Conservation (phyloP, 352 stramenopile species). For the Globisporangium echinulatum region DNA sequence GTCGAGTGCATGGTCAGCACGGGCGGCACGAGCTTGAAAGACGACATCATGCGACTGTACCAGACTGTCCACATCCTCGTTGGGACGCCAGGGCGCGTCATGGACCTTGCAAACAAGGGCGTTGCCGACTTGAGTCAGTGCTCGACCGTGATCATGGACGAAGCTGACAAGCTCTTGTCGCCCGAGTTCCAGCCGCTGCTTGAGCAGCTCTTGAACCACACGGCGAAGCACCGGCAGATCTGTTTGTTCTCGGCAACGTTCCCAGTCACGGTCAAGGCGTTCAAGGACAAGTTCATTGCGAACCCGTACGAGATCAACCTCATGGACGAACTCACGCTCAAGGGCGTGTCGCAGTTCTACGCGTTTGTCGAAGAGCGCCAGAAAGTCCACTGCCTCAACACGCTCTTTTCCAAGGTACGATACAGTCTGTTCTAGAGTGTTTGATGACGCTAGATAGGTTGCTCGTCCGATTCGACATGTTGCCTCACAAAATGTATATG, state of each 20-base stretch:
- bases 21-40: slow-evolving; percentile 97
- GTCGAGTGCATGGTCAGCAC: slow-evolving; percentile 98
- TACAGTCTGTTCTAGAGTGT: slow-evolving; percentile 1
- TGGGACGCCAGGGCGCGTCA: slow-evolving; percentile 96
- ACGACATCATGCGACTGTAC: slow-evolving; percentile 99
- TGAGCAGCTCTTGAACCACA: slow-evolving; percentile 96
- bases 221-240: slow-evolving; percentile 94
- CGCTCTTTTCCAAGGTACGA: slow-evolving; percentile 93
- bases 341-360: slow-evolving; percentile 99
- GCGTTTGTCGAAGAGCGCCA: slow-evolving; percentile 99
- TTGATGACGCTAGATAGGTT: neutral
- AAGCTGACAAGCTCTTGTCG: slow-evolving; percentile 99
- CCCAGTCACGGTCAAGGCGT: slow-evolving; percentile 97
- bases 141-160: slow-evolving; percentile 98
- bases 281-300: slow-evolving; percentile 98
- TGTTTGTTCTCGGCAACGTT: slow-evolving; percentile 99
- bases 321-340: slow-evolving; percentile 99
- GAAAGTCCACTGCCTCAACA: slow-evolving; percentile 99
- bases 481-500: too few species aligned
- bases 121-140: slow-evolving; percentile 96
- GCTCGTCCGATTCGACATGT: too few species aligned
- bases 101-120: slow-evolving; percentile 98
- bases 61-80: slow-evolving; percentile 99
- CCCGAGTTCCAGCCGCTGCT: slow-evolving; percentile 97
- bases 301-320: slow-evolving; percentile 99